These are phyloP conservation scores for Pseudogymnoascus sp. DNA, from an alignment of 2,329 filamentous ascomycete species.

Conservation along the genomic window DNA sequence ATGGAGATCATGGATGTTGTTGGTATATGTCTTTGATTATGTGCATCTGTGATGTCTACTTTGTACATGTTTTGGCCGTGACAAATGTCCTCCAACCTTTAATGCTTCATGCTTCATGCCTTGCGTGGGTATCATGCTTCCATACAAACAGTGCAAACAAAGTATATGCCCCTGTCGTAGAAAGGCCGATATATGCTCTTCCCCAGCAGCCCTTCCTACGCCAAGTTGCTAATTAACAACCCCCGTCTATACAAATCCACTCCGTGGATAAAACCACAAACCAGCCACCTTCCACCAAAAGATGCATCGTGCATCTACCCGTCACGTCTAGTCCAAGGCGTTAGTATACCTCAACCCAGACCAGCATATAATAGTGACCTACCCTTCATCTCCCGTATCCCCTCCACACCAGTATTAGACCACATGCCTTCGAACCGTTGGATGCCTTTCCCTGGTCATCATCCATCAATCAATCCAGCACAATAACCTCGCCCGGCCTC, in stretches of 20 bases:
- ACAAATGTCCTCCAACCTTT: background rate
- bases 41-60: background rate
- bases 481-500: constrained; percentile 4
- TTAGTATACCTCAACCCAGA: background rate
- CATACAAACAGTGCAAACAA: constrained; percentile 2
- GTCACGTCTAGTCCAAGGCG: background rate
- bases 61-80: background rate
- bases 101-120: background rate
- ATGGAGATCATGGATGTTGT: background rate
- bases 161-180: background rate
- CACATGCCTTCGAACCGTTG: background rate
- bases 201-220: background rate
- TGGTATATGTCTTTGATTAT: background rate
- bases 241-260: background rate
- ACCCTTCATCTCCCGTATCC: background rate
- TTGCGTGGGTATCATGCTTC: background rate
- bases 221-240: background rate
- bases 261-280: background rate
- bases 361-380: background rate
- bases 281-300: background rate
- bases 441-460: background rate
- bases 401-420: background rate
- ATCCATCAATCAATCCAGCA: background rate
- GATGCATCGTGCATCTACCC: background rate
- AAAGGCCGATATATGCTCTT: background rate